Conservation (phyloP, 1,139 yeast genomes). For the Geotrichum klebahnii region DNA sequence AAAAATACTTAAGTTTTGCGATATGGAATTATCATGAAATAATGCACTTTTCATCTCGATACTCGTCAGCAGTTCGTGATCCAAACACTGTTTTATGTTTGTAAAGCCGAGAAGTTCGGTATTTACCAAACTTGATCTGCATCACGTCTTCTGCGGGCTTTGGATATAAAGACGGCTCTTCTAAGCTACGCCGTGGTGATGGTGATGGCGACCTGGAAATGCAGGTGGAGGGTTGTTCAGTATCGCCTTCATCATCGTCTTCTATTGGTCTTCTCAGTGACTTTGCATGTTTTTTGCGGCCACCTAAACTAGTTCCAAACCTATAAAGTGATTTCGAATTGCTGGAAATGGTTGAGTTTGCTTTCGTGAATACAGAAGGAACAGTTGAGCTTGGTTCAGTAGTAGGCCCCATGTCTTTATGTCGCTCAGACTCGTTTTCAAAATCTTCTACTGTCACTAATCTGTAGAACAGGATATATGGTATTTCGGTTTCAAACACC, state of each 20-base stretch:
- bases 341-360: neutral
- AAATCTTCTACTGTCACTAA: slow-evolving; percentile 42
- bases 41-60: slow-evolving; percentile 10
- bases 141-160: no score
- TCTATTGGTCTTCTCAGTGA: no score
- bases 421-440: slow-evolving; percentile 15
- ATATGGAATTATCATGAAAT: slow-evolving; percentile 5
- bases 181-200: no score
- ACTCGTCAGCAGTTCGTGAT: neutral
- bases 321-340: no score
- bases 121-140: no score
- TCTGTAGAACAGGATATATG: slow-evolving; percentile 68
- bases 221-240: no score
- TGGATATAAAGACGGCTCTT: no score
- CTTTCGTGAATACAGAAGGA: neutral
- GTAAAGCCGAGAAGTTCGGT: no score
- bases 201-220: no score
- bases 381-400: neutral
- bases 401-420: neutral
- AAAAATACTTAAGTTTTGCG: neutral
- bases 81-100: neutral
- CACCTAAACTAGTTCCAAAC: no score
- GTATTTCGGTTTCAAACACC: slow-evolving; percentile 59
- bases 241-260: no score
- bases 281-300: no score